Base-by-base conservation (phyloP, 2,329 filamentous ascomycete genomes). In the Aspergillus candidus region DNA sequence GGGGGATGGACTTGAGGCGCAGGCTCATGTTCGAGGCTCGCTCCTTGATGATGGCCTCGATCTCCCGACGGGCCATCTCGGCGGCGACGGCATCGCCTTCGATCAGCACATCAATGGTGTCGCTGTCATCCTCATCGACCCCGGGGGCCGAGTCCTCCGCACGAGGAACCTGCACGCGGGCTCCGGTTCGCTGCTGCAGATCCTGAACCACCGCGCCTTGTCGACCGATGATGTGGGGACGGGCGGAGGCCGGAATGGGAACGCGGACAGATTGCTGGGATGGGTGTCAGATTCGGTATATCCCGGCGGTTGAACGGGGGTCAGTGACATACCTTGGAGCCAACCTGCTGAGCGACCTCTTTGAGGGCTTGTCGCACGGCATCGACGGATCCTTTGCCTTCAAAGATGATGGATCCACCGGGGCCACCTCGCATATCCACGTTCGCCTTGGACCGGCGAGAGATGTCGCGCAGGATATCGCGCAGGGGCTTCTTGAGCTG, bases 41-140 rank as follows among this genome's bases (percentile, higher is more conserved):
- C 68, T 96, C 89, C 57, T 84, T 85, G 44, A 88, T 88, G 62
- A 97, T 96, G 58, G 84, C 84, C 59, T 88, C 77, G 58, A 98
- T 93, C 56, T 88, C 84, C 45, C 86, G 82, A 49, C 82, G 82
- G 44, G 93, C 93, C 67, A 88, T 81, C 52, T 87, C 86, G 40
- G 88, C 88, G 44, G 90, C 87, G 48, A 95, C 78, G 11, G 88
- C 83, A 69, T 98, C 94, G 51, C 94, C 93, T 68, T 96, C 90
- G 47, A 98, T 84, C 41, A 82, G 71, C 41, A 98, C 86, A 59
- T 95, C 85, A 55, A 97, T 87, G 40, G 82, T 84, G 40, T 80
- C 78, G 59, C 74, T 72, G 41, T 95, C 88, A 52, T 86, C 82
- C 43, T 94, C 88, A 36, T 93, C 88, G 13, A 85, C 80, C 34